Conservation (phyloP, 495 filamentous ascomycete genomes). For the Hypoxylon crocopeplum region DNA sequence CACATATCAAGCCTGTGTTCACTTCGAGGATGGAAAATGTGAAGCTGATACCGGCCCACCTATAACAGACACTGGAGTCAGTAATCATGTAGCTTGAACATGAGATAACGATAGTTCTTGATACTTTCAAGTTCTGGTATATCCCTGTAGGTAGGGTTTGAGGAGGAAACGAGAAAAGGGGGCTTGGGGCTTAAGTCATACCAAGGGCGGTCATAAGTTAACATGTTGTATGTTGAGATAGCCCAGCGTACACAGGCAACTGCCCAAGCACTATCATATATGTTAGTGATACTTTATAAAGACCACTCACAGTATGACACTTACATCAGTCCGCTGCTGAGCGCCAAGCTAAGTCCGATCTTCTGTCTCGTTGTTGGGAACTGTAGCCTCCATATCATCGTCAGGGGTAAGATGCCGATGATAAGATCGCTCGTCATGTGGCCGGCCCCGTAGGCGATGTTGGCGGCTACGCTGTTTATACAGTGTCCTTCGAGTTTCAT, state of each 20-base stretch:
- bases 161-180: neutral
- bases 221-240: constrained; percentile 42
- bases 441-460: constrained; percentile 37
- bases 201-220: constrained; percentile 42
- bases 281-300: neutral
- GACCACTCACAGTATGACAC: neutral
- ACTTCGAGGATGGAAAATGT: constrained; percentile 51
- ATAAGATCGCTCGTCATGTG: constrained; percentile 41
- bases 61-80: constrained; percentile 3
- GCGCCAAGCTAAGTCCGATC: constrained; percentile 40
- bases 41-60: constrained; percentile 44
- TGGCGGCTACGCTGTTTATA: constrained; percentile 42
- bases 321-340: constrained; percentile 39
- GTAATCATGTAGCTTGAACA: neutral
- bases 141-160: too few relatives aligned
- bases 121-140: neutral
- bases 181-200: neutral
- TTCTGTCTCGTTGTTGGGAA: constrained; percentile 38
- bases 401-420: constrained; percentile 40
- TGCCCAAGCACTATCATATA: constrained; percentile 41
- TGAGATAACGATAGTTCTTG: neutral
- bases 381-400: constrained; percentile 39
- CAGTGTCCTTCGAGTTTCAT: constrained; percentile 44
- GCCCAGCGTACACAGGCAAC: constrained; percentile 47
- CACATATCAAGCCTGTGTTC: constrained; percentile 53